Conservation (phyloP, 2,329 filamentous ascomycete genomes). For the Nannizzia gypsea region DNA sequence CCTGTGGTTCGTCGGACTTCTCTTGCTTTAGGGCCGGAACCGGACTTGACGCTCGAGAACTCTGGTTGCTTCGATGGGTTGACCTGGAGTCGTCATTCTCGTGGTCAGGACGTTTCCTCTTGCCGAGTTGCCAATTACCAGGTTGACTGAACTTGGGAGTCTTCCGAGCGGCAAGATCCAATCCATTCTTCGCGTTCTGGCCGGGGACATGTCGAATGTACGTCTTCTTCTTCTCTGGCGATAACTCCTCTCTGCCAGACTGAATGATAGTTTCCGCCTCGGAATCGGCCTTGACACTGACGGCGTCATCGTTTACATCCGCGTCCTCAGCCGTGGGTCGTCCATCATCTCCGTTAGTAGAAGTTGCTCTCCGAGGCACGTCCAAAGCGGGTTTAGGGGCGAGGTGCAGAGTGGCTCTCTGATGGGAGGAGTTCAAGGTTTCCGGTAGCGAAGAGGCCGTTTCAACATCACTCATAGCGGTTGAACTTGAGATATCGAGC, state of each 20-base stretch:
- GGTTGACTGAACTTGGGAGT: slow-evolving; percentile 14
- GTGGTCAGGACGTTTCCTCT: slow-evolving; percentile 23
- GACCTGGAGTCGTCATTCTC: slow-evolving; percentile 18
- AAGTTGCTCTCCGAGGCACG: background rate
- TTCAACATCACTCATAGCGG: slow-evolving; percentile 39
- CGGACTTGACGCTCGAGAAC: slow-evolving; percentile 20
- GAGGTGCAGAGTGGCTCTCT: background rate
- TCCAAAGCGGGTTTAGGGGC: slow-evolving; percentile 5
- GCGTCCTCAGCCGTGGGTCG: background rate
- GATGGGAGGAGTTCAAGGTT: background rate
- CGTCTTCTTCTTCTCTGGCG: slow-evolving; percentile 37
- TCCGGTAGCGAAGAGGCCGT: slow-evolving; percentile 22
- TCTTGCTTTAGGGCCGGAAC: slow-evolving; percentile 26
- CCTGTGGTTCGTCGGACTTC: slow-evolving; percentile 23
- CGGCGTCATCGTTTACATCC: slow-evolving; percentile 21
- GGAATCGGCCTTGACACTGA: slow-evolving; percentile 33
- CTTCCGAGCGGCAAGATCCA: slow-evolving; percentile 16
- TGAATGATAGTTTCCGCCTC: slow-evolving; percentile 41
- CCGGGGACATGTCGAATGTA: slow-evolving; percentile 24
- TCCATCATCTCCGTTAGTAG: slow-evolving; percentile 2
- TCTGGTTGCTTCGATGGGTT: slow-evolving; percentile 18
- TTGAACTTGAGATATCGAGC: slow-evolving; percentile 29
- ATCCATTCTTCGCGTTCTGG: slow-evolving; percentile 16
- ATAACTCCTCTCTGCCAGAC: slow-evolving; percentile 35
- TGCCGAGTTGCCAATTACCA: slow-evolving; percentile 20